Conservation (phyloP, 2,329 filamentous ascomycete genomes). For the Cladobotryum mycophilum region DNA sequence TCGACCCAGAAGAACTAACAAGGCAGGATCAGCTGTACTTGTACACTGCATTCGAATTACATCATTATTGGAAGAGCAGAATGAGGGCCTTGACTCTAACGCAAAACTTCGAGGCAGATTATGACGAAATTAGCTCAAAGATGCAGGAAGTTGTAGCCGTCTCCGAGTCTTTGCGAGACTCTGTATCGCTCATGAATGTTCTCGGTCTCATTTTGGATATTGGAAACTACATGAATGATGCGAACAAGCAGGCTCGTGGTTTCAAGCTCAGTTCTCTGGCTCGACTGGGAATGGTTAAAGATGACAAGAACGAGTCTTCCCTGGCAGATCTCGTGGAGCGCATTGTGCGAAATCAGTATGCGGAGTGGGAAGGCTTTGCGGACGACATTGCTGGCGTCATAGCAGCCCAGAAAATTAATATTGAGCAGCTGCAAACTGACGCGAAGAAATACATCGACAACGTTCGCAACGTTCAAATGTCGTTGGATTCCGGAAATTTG, state of each 20-base stretch:
- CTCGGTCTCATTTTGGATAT: conserved; percentile 94
- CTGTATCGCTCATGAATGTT: conserved; percentile 90
- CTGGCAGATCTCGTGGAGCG: conserved; percentile 94
- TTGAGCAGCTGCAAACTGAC: conserved; percentile 83
- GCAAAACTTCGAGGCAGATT: conserved; percentile 76
- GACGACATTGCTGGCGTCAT: conserved; percentile 79
- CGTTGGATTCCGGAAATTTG: conserved; percentile 86
- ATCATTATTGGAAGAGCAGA: conserved; percentile 97
- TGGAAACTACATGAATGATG: conserved; percentile 99
- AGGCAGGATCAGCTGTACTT: conserved; percentile 94
- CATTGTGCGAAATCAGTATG: conserved; percentile 92
- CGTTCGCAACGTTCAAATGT: conserved; percentile 87
- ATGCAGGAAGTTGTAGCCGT: conserved; percentile 80
- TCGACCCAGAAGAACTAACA: conserved; percentile 81
- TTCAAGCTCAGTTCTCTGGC: conserved; percentile 97
- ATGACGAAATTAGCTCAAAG: conserved; percentile 83
- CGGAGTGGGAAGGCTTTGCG: conserved; percentile 85
- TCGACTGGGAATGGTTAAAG: conserved; percentile 93
- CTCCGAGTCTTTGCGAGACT: conserved; percentile 84
- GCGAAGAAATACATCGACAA: conserved; percentile 91
- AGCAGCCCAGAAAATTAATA: conserved; percentile 80
- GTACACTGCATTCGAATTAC: conserved; percentile 85
- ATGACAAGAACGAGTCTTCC: conserved; percentile 96
- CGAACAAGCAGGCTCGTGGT: conserved; percentile 94
- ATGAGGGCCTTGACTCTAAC: conserved; percentile 88